Base-by-base conservation (phyloP, 73 alveolate species). In the Stentor roeselii region DNA sequence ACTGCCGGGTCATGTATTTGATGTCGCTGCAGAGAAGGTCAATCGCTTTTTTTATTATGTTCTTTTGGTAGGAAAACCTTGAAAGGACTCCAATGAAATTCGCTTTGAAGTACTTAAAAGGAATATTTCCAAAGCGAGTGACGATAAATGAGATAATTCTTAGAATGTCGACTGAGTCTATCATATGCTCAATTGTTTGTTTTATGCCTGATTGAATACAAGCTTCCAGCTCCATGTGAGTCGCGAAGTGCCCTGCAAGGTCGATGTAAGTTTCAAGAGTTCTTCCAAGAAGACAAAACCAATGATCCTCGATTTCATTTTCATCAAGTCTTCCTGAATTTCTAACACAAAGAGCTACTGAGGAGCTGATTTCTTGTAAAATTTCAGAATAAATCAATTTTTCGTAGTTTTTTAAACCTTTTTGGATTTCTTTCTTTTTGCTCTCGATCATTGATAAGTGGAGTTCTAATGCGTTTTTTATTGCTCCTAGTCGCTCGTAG, bases 101-200 rank as follows among this genome's bases (percentile, higher is more conserved):
- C 30, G 32, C 84, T 40, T 76, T 76, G 37, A 76, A 76, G 84
- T 76, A 39, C 39, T 35, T 37, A 2, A 76, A 76, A 21, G 84
- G 60, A 0, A 76, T 41, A 2, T 37, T n/a, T 38, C 74, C 75
- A 2, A n/a, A 76, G 76, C 39, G 32, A n/a, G 30, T 39, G 34
- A 39, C 74, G 1, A 76, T 76, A 2, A 27, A 40, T 21, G 60
- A 15, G 36, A 76, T 76, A 39, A 76, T 41, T 76, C 39, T 76
- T 21, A n/a, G 60, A 41, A 76, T 36, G 39, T 76, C 84, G 0
- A 76, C 75, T 37, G 6, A 11, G 75, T 76, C 84, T 31, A 76
- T 76, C 60, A 76, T 41, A 76, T 41, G 21, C 14, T 76, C 84
- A 27, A 76, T 21, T 6, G n/a, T 37, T 76, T 37, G 21, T 41